phyloP scores from a whole-genome alignment of 495 filamentous ascomycete species.

The Penicillium goetzii region DNA sequence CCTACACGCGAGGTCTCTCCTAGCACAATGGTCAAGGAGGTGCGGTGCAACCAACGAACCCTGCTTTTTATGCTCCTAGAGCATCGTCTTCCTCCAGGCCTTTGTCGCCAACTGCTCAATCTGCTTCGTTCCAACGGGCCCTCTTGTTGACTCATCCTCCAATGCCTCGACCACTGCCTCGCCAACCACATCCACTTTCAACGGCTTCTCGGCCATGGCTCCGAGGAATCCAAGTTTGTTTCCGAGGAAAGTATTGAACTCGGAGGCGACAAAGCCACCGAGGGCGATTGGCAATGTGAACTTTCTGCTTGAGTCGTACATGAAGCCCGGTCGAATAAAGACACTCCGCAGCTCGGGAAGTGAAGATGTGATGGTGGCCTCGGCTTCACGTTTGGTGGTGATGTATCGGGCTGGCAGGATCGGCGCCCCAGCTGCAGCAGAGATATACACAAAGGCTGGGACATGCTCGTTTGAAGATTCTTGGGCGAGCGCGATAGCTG shows the following conservation, averaged over 20 bases:
- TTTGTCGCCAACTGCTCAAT: conserved; percentile 75
- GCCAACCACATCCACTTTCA: conserved; percentile 83
- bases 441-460: conserved; percentile 79
- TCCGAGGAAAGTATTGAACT: conserved; percentile 74
- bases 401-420: conserved; percentile 86
- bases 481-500: conserved; percentile 77
- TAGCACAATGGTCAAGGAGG: background rate
- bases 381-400: conserved; percentile 88
- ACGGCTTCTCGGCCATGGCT: conserved; percentile 78
- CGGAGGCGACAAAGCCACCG: conserved; percentile 65
- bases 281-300: conserved; percentile 86
- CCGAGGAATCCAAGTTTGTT: conserved; percentile 75
- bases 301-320: conserved; percentile 81
- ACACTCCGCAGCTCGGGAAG: conserved; percentile 76
- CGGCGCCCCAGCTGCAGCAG: conserved; percentile 82
- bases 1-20: background rate
- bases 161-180: conserved; percentile 83
- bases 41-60: background rate
- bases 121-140: conserved; percentile 66
- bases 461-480: conserved; percentile 69
- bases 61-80: conserved; percentile 48
- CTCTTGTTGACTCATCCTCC: conserved; percentile 67
- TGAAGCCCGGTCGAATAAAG: conserved; percentile 82
- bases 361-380: conserved; percentile 69
- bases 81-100: conserved; percentile 81